Base-by-base conservation (phyloP, 768 basidiomycete genomes). In the Agaricus blazei region DNA sequence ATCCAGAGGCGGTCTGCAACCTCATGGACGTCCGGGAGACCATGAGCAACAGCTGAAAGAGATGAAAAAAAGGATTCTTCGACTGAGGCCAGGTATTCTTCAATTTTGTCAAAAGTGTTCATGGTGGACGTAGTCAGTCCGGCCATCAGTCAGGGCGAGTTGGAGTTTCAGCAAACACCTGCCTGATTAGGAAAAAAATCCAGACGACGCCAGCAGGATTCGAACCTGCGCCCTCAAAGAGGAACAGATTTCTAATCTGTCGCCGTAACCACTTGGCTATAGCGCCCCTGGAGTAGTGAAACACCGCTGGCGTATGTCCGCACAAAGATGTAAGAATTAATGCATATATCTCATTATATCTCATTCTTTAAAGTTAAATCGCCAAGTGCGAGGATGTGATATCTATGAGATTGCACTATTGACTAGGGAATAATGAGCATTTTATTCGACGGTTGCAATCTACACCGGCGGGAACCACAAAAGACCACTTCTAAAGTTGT, bases 261-360 rank as follows among this genome's bases (percentile, higher is more conserved):
- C 83, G 83, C 83, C 78, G 79, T 85, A 84, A 84, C 83, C 82
- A 84, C 83, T 84, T 84, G 80, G 83, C 82, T 83, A 85, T 84
- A 81, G 83, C 81, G 82, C 81, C 82, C 6, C 19, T 14, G 40
- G 8, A 19, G 12, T 12, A 11, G 3, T 5, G 15, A 1, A 14
- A 2, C 40, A 19, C 19, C 19, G 19, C 19, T 19, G 19, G 19
- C 19, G 19, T 19, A 19, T 19, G 19, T 19, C 19, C 19, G 19
- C 19, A 19, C 19, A 19, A 19, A 19, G 19, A 19, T 19, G 19
- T 19, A 19, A 19, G 19, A 19, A 19, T 19, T 19, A 19, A 19
- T 19, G 19, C 19, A 19, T 19, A 19, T 19, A 19, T 19, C 19
- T 19, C 19, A 19, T 19, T 19, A 19, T 19, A 19, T 19, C 19